Evolutionary conservation across 2,329 filamentous ascomycete genomes (phyloP).

Genomic region (Aspergillus eucalypticola): DNA sequence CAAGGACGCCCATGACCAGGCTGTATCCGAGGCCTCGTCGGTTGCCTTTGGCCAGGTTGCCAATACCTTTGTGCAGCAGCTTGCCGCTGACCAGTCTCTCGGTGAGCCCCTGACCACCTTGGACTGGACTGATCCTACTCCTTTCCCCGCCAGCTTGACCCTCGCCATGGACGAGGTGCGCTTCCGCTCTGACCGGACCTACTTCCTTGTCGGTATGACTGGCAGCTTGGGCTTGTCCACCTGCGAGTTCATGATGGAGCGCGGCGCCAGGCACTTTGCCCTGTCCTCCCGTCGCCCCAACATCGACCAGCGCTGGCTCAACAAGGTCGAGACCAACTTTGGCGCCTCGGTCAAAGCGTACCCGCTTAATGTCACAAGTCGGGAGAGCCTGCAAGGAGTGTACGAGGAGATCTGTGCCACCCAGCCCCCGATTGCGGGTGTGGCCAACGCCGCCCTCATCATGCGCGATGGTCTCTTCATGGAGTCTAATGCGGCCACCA

Average conservation of each 20-base stretch:
- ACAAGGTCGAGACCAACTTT: neutral
- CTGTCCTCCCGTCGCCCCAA: constrained; percentile 35
- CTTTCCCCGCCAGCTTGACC: too few relatives aligned
- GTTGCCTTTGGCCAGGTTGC: too few relatives aligned
- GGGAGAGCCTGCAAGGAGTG: neutral
- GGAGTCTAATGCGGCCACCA: constrained; percentile 11
- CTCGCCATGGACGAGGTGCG: too few relatives aligned
- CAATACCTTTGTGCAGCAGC: too few relatives aligned
- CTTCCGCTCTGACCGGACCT: neutral
- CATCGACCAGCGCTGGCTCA: constrained; percentile 26
- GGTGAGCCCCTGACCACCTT: neutral
- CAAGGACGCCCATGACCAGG: too few relatives aligned
- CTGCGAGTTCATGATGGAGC: constrained; percentile 31
- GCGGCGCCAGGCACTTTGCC: constrained; percentile 30
- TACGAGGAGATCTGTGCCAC: neutral
- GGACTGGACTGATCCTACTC: neutral
- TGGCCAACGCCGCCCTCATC: constrained; percentile 28
- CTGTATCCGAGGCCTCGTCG: too few relatives aligned
- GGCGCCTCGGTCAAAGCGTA: constrained; percentile 23
- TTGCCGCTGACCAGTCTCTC: too few relatives aligned
- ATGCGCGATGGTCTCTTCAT: constrained; percentile 21
- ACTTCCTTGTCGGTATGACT: neutral
- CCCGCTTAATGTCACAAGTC: constrained; percentile 14
- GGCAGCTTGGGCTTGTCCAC: constrained; percentile 22
- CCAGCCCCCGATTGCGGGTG: constrained; percentile 27